Evolutionary conservation across 345 rosid genomes (phyloP).

Genomic region (Salix suchowensis): DNA sequence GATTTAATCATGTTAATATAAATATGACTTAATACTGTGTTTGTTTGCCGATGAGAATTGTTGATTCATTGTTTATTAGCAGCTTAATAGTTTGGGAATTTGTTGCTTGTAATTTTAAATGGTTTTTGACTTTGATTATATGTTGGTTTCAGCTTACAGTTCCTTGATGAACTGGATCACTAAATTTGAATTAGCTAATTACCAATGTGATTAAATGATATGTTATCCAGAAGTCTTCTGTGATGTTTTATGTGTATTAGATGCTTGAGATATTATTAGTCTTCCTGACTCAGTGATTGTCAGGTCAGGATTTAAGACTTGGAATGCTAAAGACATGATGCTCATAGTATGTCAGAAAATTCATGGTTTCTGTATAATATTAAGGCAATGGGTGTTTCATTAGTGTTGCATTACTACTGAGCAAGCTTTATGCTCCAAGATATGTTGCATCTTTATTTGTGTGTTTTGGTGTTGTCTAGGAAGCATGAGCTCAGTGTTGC

Average conservation of each 20-base stretch:
- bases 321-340: not conserved
- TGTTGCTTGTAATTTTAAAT: not conserved
- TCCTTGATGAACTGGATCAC: not conserved
- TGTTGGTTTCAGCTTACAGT: not conserved
- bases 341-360: not conserved
- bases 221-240: not conserved
- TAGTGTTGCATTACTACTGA: not conserved
- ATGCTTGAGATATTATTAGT: not conserved
- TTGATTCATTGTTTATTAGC: not conserved
- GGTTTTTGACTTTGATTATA: not conserved
- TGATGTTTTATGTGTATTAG: not conserved
- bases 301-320: not conserved
- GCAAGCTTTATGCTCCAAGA: not conserved
- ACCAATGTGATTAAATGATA: not conserved
- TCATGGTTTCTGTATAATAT: not conserved
- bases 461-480: not conserved
- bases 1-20: not conserved
- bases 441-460: not conserved
- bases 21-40: not conserved
- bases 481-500: not conserved
- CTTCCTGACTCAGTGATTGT: not conserved
- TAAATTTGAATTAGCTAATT: not conserved
- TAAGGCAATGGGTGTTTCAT: not conserved
- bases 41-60: not conserved
- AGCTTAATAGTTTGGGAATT: not conserved